phyloP scores from a whole-genome alignment of 2,329 filamentous ascomycete species.

The Xylaria sp. region DNA sequence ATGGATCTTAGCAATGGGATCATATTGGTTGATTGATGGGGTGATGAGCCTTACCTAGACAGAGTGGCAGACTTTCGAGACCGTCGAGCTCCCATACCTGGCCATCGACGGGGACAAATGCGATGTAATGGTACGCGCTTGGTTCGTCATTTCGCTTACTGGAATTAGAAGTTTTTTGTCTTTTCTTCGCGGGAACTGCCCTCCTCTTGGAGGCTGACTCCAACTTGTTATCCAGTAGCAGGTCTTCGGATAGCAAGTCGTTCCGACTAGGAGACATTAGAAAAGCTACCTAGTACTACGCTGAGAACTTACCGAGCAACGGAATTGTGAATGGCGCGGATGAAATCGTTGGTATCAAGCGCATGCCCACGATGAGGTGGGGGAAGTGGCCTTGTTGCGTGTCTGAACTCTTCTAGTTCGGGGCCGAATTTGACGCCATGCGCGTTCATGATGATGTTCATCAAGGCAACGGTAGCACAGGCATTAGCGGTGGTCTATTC shows the following conservation, averaged over 20 bases:
- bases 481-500: conserved; percentile 80
- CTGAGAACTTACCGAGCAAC: conserved; percentile 71
- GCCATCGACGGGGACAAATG: conserved; percentile 80
- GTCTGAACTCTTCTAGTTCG: conserved; percentile 77
- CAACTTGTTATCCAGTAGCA: conserved; percentile 69
- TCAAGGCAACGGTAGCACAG: conserved; percentile 89
- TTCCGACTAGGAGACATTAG: conserved; percentile 63
- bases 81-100: conserved; percentile 91
- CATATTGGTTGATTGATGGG: not conserved
- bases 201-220: conserved; percentile 52
- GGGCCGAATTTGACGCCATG: conserved; percentile 72
- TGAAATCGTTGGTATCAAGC: conserved; percentile 77
- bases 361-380: conserved; percentile 80
- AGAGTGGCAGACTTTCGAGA: conserved; percentile 75
- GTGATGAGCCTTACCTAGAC: conserved; percentile 59
- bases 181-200: conserved; percentile 37
- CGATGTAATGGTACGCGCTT: conserved; percentile 86
- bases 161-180: conserved; percentile 41
- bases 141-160: conserved; percentile 61
- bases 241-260: conserved; percentile 78
- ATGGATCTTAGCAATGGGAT: conserved; percentile 5
- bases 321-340: conserved; percentile 87
- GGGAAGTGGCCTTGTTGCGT: conserved; percentile 73
- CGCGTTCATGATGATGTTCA: conserved; percentile 94
- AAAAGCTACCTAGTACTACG: not conserved